phyloP scores from a whole-genome alignment of 2,329 filamentous ascomycete species.

The Exutisphaerella laricina region DNA sequence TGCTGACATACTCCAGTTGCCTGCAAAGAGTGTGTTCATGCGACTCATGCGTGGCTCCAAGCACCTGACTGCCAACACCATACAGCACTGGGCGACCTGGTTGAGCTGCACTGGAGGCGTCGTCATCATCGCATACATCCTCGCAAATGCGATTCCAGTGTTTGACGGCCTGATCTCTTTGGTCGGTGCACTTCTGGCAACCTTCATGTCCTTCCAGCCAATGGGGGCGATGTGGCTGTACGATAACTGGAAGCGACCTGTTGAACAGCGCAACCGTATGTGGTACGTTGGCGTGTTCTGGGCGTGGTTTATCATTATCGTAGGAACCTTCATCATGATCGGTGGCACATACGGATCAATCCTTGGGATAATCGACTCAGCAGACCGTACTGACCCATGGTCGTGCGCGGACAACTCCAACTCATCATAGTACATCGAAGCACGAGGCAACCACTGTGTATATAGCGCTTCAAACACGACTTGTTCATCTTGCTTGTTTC shows the following conservation, averaged over 20 bases:
- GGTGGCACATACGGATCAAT: constrained; percentile 43
- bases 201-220: constrained; percentile 27
- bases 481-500: too few relatives aligned
- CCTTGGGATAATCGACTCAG: constrained; percentile 35
- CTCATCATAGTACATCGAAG: too few relatives aligned
- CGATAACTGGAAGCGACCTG: constrained; percentile 35
- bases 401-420: constrained; percentile 24
- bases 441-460: too few relatives aligned
- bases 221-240: constrained; percentile 42
- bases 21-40: constrained; percentile 28
- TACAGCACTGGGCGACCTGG: constrained; percentile 22
- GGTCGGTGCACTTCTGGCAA: constrained; percentile 24
- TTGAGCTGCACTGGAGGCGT: constrained; percentile 17
- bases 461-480: too few relatives aligned
- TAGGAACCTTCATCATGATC: constrained; percentile 40
- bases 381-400: constrained; percentile 16
- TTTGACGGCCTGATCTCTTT: constrained; percentile 25
- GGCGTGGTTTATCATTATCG: constrained; percentile 32
- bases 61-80: constrained; percentile 23
- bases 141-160: constrained; percentile 23
- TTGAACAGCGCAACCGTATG: constrained; percentile 1
- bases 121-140: constrained; percentile 21
- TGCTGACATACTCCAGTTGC: constrained; percentile 11
- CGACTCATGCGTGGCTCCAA: constrained; percentile 24
- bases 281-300: constrained; percentile 12